Evolutionary conservation across 2,329 filamentous ascomycete genomes (phyloP).

Genomic region (Cercospora zeina): DNA sequence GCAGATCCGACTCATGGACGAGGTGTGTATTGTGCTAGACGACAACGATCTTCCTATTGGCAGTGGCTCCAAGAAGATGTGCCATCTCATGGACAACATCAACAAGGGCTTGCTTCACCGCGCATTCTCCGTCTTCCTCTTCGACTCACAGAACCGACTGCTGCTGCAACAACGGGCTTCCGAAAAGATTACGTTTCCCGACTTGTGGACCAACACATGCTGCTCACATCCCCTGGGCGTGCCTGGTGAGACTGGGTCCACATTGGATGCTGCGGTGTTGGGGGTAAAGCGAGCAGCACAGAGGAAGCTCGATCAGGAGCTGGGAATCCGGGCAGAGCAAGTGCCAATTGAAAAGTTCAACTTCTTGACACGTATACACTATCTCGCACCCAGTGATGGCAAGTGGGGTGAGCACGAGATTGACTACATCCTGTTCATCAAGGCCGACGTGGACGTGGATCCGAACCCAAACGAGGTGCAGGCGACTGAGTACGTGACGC

Average conservation of each 20-base stretch:
- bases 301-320: constrained; percentile 90
- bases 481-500: constrained; percentile 79
- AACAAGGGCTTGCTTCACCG: constrained; percentile 93
- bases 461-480: constrained; percentile 86
- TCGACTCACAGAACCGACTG: constrained; percentile 88
- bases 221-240: constrained; percentile 95
- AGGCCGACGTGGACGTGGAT: constrained; percentile 81
- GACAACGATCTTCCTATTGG: constrained; percentile 90
- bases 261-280: constrained; percentile 73
- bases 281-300: constrained; percentile 91
- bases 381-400: constrained; percentile 93
- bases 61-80: constrained; percentile 96
- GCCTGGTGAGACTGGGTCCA: constrained; percentile 83
- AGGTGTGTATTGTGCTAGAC: constrained; percentile 96
- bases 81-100: constrained; percentile 99
- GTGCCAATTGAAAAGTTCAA: constrained; percentile 89
- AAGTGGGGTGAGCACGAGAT: constrained; percentile 99
- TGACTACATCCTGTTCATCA: constrained; percentile 98
- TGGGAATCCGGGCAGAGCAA: constrained; percentile 85
- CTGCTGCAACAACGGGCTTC: constrained; percentile 91
- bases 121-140: constrained; percentile 96
- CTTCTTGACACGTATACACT: constrained; percentile 96
- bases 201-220: constrained; percentile 99
- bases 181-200: constrained; percentile 99
- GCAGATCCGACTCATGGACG: constrained; percentile 97